A percentile compares a stretch with the other conserved stretches of the same genome.
Evolutionary conservation across 2,329 filamentous ascomycete species (phyloP).

Genomic region (Colletotrichum gigasporum): DNA sequence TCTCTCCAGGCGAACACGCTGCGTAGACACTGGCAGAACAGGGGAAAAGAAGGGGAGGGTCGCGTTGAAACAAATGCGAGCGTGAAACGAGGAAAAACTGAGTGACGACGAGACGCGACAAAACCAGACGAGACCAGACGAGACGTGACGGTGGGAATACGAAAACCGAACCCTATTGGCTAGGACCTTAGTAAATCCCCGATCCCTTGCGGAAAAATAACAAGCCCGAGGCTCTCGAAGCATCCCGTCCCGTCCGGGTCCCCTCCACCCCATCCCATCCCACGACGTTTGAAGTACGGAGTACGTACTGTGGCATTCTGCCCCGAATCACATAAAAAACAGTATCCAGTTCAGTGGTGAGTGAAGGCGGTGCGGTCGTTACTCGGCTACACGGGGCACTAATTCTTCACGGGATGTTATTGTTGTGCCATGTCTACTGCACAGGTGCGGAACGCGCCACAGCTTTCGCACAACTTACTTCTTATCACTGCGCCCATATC

Average conservation of each 20-base stretch:
- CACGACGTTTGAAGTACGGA: too few species aligned
- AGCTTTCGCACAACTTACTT: too few species aligned
- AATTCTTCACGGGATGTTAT: too few species aligned
- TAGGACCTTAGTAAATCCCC: background rate
- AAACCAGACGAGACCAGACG: constrained; percentile 5
- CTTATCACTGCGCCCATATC: too few species aligned
- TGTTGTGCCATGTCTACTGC: too few species aligned
- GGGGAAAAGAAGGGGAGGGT: background rate
- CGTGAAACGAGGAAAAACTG: constrained; percentile 20
- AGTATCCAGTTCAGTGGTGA: too few species aligned
- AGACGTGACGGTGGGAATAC: background rate
- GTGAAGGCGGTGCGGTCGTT: too few species aligned
- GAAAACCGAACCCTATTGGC: background rate
- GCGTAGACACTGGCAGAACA: background rate
- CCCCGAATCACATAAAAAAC: too few species aligned
- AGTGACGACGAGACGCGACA: constrained; percentile 7
- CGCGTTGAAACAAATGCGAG: constrained; percentile 12
- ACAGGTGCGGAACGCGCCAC: too few species aligned
- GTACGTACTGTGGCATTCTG: too few species aligned
- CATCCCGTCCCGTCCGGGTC: background rate
- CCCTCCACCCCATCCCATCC: constrained; percentile 3
- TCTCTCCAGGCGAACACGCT: too few species aligned
- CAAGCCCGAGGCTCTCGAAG: background rate
- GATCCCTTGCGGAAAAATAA: constrained; percentile 4
- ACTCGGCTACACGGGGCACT: too few species aligned